These are phyloP conservation scores for Blepharisma undulans DNA, from an alignment of 169 alveolate species.

Conservation along the genomic window DNA sequence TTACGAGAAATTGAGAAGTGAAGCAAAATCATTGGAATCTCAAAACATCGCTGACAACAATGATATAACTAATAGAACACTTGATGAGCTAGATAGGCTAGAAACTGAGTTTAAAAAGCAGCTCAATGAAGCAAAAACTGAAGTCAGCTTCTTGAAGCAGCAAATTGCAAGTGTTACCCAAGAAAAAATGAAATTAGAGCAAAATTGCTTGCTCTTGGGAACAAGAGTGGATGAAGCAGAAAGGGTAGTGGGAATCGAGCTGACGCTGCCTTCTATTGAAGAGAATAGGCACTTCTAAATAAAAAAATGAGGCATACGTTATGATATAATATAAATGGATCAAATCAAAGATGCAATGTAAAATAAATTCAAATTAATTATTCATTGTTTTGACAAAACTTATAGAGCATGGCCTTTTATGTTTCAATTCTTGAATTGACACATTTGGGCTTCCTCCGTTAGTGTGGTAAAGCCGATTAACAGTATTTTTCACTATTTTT, in stretches of 20 bases:
- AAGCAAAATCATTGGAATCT: constrained; percentile 52
- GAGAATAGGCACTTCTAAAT: neutral
- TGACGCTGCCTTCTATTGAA: neutral
- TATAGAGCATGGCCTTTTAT: neutral
- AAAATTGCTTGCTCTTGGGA: constrained; percentile 46
- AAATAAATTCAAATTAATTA: neutral
- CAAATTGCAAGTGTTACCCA: constrained; percentile 48
- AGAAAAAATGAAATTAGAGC: constrained; percentile 60
- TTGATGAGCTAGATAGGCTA: constrained; percentile 60
- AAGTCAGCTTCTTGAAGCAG: constrained; percentile 55
- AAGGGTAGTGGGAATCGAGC: constrained; percentile 61
- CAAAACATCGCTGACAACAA: constrained; percentile 46
- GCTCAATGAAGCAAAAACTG: constrained; percentile 51
- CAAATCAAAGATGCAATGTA: neutral
- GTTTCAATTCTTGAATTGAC: neutral
- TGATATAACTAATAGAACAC: constrained; percentile 46
- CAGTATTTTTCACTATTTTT: neutral
- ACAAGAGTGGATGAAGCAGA: constrained; percentile 54
- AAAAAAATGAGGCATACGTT: too few species aligned
- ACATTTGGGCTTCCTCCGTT: neutral
- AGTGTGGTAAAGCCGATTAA: neutral
- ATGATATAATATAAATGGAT: neutral
- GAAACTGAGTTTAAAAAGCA: constrained; percentile 59
- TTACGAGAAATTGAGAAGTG: constrained; percentile 48
- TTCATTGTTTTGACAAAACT: neutral